These are phyloP conservation scores for Candida railenensis DNA, from an alignment of 805 yeast species.

Conservation along the genomic window DNA sequence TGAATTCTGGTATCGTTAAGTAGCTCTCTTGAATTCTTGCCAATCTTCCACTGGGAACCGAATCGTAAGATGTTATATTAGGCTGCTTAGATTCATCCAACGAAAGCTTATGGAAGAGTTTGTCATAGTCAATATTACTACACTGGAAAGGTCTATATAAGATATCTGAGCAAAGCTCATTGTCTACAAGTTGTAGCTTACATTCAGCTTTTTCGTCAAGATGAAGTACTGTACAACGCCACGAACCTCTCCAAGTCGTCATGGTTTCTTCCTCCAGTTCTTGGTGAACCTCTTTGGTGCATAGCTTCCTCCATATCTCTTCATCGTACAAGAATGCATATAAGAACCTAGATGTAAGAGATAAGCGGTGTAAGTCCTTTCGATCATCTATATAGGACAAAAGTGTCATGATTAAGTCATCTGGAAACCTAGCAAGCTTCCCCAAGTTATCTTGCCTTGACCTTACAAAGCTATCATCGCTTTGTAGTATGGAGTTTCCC, in stretches of 20 bases:
- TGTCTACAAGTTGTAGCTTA: constrained; percentile 44
- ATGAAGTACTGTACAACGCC: constrained; percentile 64
- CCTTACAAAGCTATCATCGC: constrained; percentile 9
- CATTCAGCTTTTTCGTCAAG: constrained; percentile 35
- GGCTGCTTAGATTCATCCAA: constrained; percentile 38
- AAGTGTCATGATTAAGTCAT: constrained; percentile 60
- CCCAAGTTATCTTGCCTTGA: constrained; percentile 48
- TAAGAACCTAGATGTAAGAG: constrained; percentile 61
- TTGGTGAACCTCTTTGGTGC: constrained; percentile 21
- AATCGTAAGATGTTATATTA: constrained; percentile 14
- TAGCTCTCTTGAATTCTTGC: constrained; percentile 48
- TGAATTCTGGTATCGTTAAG: constrained; percentile 48
- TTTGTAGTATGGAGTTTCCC: constrained; percentile 58
- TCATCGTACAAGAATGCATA: constrained; percentile 76
- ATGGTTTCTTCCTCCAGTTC: not conserved
- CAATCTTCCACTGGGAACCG: constrained; percentile 43
- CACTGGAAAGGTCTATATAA: constrained; percentile 83
- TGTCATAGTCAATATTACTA: constrained; percentile 61
- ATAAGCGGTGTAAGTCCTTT: constrained; percentile 47
- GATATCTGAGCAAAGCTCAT: constrained; percentile 69
- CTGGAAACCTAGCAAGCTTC: constrained; percentile 49
- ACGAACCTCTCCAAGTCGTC: constrained; percentile 68
- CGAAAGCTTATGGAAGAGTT: constrained; percentile 48
- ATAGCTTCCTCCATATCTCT: constrained; percentile 74
- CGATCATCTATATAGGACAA: constrained; percentile 49